Percentiles rank a stretch among this genome's conserved stretches.
Conservation (phyloP, 1,284 basidiomycete genomes). For the Cutaneotrichosporon cutaneum region DNA sequence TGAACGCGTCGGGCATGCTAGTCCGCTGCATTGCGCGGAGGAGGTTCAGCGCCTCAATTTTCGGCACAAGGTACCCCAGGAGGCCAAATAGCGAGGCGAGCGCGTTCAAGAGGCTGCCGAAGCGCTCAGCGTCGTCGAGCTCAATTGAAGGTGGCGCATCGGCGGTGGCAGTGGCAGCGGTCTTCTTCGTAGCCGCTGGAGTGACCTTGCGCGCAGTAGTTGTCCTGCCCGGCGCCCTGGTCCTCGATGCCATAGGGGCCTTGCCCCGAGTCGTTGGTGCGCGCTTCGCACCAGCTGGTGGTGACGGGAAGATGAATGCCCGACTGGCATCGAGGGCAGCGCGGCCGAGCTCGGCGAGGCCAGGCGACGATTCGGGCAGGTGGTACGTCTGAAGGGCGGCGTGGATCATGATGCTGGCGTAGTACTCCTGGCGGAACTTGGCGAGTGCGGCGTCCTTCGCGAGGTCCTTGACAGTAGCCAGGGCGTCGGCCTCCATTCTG, state of each 20-base stretch:
- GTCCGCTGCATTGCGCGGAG: slow-evolving; percentile 61
- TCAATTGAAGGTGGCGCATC: background rate
- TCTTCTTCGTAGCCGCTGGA: slow-evolving; percentile 2
- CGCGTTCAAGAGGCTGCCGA: slow-evolving; percentile 56
- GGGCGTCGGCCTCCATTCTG: slow-evolving; percentile 1
- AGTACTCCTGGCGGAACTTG: slow-evolving; percentile 30
- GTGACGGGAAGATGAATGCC: slow-evolving; percentile 29
- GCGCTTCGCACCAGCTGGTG: background rate
- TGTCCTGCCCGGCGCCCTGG: background rate
- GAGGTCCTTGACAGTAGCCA: slow-evolving; percentile 11
- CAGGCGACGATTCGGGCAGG: slow-evolving; percentile 21
- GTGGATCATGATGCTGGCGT: slow-evolving; percentile 27
- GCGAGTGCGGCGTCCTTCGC: slow-evolving; percentile 26
- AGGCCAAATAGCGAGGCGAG: slow-evolving; percentile 68
- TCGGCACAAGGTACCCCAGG: slow-evolving; percentile 56
- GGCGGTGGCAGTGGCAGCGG: background rate
- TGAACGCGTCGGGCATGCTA: slow-evolving; percentile 58
- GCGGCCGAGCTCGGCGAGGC: slow-evolving; percentile 22
- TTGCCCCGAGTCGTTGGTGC: slow-evolving; percentile 8
- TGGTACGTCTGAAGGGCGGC: slow-evolving; percentile 37
- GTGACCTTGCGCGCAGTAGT: slow-evolving; percentile 1
- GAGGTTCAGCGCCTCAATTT: slow-evolving; percentile 56
- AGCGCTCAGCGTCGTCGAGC: slow-evolving; percentile 57
- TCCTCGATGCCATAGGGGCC: background rate
- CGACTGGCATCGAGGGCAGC: slow-evolving; percentile 31